Evolutionary conservation across 2,329 filamentous ascomycete genomes (phyloP).

Genomic region (Neonectria magnoliae): DNA sequence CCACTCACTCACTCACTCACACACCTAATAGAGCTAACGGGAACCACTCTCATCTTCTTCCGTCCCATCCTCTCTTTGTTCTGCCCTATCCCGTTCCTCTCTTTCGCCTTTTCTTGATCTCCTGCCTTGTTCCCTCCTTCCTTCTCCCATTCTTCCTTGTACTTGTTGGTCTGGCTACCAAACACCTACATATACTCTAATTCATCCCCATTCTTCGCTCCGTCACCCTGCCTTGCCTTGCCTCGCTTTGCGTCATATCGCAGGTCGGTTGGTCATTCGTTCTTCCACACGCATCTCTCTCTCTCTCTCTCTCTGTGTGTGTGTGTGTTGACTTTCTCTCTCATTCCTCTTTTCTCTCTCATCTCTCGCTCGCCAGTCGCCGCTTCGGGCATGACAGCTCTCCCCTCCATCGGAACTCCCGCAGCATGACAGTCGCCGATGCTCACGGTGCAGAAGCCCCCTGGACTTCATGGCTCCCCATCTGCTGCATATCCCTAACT

Average conservation of each 20-base stretch:
- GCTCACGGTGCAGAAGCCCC: conserved; percentile 53
- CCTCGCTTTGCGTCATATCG: conserved; percentile 18
- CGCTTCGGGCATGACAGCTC: conserved; percentile 38
- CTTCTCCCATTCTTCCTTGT: conserved; percentile 13
- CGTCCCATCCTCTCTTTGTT: conserved; percentile 25
- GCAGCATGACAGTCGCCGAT: conserved; percentile 55
- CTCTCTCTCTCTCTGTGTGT: no score
- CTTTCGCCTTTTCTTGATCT: conserved; percentile 10
- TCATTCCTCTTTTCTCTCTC: conserved; percentile 23
- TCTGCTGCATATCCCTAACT: conserved; percentile 56
- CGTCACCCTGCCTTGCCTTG: conserved; percentile 6
- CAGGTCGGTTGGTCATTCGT: conserved; percentile 17
- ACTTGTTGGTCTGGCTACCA: conserved; percentile 6
- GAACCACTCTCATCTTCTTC: conserved; percentile 25
- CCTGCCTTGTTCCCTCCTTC: not conserved
- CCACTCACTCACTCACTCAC: conserved; percentile 8
- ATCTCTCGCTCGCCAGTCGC: conserved; percentile 18
- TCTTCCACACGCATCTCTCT: conserved; percentile 15
- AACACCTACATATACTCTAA: conserved; percentile 35
- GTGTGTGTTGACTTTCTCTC: conserved; percentile 28
- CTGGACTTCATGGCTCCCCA: conserved; percentile 58
- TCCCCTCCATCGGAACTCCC: conserved; percentile 25
- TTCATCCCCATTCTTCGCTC: conserved; percentile 12
- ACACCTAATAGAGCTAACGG: conserved; percentile 1
- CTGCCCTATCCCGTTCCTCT: conserved; percentile 37